Conservation (phyloP, 2,329 filamentous ascomycete genomes). For the Pseudogymnoascus sp. region DNA sequence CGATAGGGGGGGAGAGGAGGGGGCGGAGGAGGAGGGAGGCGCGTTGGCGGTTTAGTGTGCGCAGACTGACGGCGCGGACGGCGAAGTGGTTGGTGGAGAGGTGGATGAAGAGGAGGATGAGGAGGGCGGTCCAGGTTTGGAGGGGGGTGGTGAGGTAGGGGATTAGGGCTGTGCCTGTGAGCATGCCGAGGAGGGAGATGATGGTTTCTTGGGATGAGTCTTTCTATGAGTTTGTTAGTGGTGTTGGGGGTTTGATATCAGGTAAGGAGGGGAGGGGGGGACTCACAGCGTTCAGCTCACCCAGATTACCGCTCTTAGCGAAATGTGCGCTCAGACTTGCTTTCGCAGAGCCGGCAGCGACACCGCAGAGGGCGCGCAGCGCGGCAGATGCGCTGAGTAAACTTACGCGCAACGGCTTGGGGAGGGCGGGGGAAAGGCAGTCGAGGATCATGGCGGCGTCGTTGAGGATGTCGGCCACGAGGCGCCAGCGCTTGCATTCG, state of each 20-base stretch:
- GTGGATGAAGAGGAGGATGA: constrained; percentile 65
- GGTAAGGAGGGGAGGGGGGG: background rate
- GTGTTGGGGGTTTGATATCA: background rate
- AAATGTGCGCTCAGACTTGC: constrained; percentile 89
- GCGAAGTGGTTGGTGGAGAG: constrained; percentile 79
- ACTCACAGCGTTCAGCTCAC: constrained; percentile 76
- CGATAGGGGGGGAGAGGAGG: constrained; percentile 32
- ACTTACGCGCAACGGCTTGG: constrained; percentile 45
- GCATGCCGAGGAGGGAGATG: constrained; percentile 79
- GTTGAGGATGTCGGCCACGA: constrained; percentile 63
- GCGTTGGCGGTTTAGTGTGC: constrained; percentile 75
- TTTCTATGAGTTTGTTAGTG: constrained; percentile 37
- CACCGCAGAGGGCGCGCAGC: constrained; percentile 67
- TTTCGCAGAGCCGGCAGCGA: constrained; percentile 83
- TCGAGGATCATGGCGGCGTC: constrained; percentile 64
- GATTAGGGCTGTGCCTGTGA: constrained; percentile 74
- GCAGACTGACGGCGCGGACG: constrained; percentile 76
- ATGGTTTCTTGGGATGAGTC: constrained; percentile 94
- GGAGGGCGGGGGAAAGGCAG: constrained; percentile 56
- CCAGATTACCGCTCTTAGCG: constrained; percentile 75
- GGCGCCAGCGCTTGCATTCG: constrained; percentile 64
- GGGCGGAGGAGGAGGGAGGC: constrained; percentile 67
- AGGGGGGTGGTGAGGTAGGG: constrained; percentile 60
- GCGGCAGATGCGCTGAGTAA: constrained; percentile 53
- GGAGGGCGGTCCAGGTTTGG: constrained; percentile 66